Evolutionary conservation across 306 rosid genomes (phyloP), one percentile per base, ranked within the genome.

Genomic region (Ceratonia siliqua): DNA sequence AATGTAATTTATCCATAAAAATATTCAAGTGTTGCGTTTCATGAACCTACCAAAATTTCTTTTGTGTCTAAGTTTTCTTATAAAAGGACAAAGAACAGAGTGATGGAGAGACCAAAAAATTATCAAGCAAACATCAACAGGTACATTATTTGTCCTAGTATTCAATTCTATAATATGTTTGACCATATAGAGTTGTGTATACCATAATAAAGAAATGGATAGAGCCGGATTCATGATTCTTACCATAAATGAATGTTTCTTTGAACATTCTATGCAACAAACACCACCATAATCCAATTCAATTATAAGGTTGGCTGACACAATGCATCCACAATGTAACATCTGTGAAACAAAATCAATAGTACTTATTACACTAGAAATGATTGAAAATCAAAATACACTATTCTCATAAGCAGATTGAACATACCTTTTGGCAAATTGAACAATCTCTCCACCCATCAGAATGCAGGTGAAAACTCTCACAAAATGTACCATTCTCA

Each of bases 391-490:
- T 12, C 0, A 63, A 39, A 36, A 12, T 2, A 32, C 39, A 20
- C n/a, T n/a, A n/a, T n/a, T n/a, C n/a, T n/a, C n/a, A n/a, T n/a
- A n/a, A n/a, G n/a, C n/a, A n/a, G n/a, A n/a, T n/a, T n/a, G n/a
- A n/a, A n/a, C n/a, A n/a, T 45, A 80, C 87, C 87, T 67, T 84
- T n/a, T 48, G 45, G 65, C 87, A 84, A 5, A 3, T 0, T 42
- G 5, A 35, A 54, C 87, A 84, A 14, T 68, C 36, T 32, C 80
- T 72, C 85, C 85, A 84, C 8, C 82, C 87, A n/a, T 21, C 70
- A 4, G n/a, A 5, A 17, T 25, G 6, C 14, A 1, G 6, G 50
- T 84, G 87, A 77, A 77, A 84, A 18, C 14, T 68, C 52, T 61
- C 52, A 54, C 82, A 84, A 32, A 77, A 80, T 2, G 9, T 36